phyloP scores from a whole-genome alignment of 2,329 filamentous ascomycete species.

The Fusarium concolor region DNA sequence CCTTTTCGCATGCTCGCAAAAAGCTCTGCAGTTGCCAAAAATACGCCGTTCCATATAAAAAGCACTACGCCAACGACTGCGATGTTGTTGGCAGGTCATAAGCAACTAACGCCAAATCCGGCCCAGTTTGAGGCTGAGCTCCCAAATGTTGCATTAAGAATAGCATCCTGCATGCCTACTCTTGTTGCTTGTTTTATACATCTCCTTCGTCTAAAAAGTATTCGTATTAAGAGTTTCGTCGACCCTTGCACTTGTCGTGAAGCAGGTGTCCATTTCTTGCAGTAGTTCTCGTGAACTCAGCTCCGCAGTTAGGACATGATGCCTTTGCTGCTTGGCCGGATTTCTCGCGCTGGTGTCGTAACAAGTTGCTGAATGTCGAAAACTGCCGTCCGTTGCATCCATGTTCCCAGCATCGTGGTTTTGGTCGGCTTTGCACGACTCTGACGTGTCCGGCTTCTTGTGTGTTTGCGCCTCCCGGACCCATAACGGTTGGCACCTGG shows the following conservation, averaged over 20 bases:
- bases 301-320: constrained; percentile 89
- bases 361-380: constrained; percentile 93
- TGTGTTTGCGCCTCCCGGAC: constrained; percentile 50
- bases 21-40: constrained; percentile 28
- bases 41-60: constrained; percentile 39
- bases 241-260: constrained; percentile 92
- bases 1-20: constrained; percentile 18
- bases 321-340: constrained; percentile 91
- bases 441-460: constrained; percentile 67
- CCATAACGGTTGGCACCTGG: constrained; percentile 54
- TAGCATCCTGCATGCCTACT: constrained; percentile 19
- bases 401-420: constrained; percentile 97
- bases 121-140: constrained; percentile 41
- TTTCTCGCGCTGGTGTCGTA: constrained; percentile 94
- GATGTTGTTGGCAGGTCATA: constrained; percentile 23
- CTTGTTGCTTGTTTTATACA: constrained; percentile 16
- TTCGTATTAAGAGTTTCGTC: constrained; percentile 46
- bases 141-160: constrained; percentile 35
- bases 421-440: constrained; percentile 82
- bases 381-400: constrained; percentile 96
- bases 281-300: constrained; percentile 89
- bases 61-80: constrained; percentile 36
- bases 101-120: constrained; percentile 28
- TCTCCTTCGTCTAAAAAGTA: constrained; percentile 14
- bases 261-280: constrained; percentile 87